phyloP scores from a whole-genome alignment of 768 basidiomycete genomes.

The Harrya chromipes region DNA sequence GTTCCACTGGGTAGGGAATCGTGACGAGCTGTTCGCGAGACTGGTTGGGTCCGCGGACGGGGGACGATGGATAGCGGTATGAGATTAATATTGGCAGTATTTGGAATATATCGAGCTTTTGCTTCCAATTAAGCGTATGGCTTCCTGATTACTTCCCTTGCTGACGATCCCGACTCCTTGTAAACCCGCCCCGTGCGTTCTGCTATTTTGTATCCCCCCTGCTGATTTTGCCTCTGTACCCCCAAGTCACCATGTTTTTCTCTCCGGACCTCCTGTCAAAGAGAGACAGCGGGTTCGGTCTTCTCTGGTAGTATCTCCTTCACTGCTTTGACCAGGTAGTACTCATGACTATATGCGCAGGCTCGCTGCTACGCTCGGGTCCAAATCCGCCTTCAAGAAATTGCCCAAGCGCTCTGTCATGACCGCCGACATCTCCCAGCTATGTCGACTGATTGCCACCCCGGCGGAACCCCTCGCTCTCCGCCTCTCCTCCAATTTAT shows the following conservation, averaged over 20 bases:
- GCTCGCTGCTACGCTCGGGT: slow-evolving; percentile 89
- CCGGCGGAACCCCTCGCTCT: slow-evolving; percentile 87
- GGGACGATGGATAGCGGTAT: slow-evolving; percentile 48
- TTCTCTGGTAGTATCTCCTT: slow-evolving; percentile 60
- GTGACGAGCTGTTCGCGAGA: slow-evolving; percentile 66
- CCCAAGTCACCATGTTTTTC: slow-evolving; percentile 67
- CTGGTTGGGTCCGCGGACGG: slow-evolving; percentile 49
- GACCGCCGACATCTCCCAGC: slow-evolving; percentile 74
- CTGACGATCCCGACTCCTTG: not conserved
- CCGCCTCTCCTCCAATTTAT: slow-evolving; percentile 81
- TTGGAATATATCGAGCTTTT: slow-evolving; percentile 8
- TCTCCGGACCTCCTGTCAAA: slow-evolving; percentile 75
- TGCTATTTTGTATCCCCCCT: not conserved
- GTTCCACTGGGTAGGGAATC: slow-evolving; percentile 56
- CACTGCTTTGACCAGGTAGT: not conserved
- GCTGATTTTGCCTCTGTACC: not conserved
- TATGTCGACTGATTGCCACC: slow-evolving; percentile 77
- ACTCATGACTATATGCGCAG: slow-evolving; percentile 38
- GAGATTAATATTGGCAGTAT: slow-evolving; percentile 18
- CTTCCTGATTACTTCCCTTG: slow-evolving; percentile 24
- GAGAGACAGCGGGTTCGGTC: slow-evolving; percentile 84
- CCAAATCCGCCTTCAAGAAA: slow-evolving; percentile 82
- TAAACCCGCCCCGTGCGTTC: slow-evolving; percentile 5
- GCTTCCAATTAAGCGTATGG: slow-evolving; percentile 11
- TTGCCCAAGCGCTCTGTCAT: slow-evolving; percentile 81